Conservation (phyloP, 805 yeast species). For the Suhomyces faveliae region DNA sequence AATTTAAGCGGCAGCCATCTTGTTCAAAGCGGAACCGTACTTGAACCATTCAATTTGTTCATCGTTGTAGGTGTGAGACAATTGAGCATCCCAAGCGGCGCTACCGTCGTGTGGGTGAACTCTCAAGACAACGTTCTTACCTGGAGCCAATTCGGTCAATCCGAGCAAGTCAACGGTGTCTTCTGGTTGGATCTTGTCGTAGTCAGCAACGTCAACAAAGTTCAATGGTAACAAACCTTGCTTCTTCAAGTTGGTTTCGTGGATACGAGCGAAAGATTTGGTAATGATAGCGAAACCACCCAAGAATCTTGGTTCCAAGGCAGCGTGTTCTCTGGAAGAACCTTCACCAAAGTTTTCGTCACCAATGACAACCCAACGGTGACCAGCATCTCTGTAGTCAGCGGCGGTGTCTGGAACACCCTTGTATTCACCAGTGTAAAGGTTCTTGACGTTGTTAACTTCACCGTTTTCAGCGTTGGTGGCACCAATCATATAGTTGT, state of each 20-base stretch:
- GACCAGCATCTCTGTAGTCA: constrained; percentile 90
- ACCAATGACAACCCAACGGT: constrained; percentile 95
- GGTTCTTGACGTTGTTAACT: constrained; percentile 89
- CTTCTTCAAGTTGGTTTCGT: constrained; percentile 99
- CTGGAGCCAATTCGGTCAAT: constrained; percentile 84
- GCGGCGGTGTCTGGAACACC: constrained; percentile 98
- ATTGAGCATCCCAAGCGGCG: constrained; percentile 80
- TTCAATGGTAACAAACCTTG: constrained; percentile 98
- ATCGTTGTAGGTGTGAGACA: constrained; percentile 92
- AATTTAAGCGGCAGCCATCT: constrained; percentile 58
- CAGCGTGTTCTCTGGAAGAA: constrained; percentile 99
- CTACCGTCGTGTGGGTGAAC: constrained; percentile 69
- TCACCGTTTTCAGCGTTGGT: constrained; percentile 93
- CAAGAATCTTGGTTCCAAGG: constrained; percentile 97
- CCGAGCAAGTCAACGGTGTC: constrained; percentile 90
- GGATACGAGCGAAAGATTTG: constrained; percentile 97
- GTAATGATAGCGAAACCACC: constrained; percentile 98
- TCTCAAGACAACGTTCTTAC: constrained; percentile 81
- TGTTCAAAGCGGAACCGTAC: constrained; percentile 98
- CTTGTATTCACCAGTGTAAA: constrained; percentile 84
- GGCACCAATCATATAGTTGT: constrained; percentile 99
- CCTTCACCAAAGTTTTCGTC: constrained; percentile 99
- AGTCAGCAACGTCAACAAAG: constrained; percentile 84
- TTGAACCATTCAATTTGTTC: constrained; percentile 99
- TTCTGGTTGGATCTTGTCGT: constrained; percentile 88